A percentile compares a stretch with the other conserved stretches of the same genome.
phyloP scores from a whole-genome alignment of 2,329 filamentous ascomycete species.

The Diaporthe capsici region DNA sequence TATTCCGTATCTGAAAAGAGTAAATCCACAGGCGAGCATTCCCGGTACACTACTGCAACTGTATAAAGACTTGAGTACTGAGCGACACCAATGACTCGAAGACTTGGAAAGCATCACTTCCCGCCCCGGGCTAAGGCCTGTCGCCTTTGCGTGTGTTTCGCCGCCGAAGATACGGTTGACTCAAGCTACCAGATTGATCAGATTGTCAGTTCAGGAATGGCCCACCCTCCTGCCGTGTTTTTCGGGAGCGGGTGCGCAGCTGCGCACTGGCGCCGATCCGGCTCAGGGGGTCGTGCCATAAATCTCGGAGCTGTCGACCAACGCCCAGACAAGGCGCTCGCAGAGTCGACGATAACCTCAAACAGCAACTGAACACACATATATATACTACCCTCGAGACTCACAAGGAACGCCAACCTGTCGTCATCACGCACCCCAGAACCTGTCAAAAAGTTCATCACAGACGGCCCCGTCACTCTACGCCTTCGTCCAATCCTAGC shows the following conservation, averaged over 20 bases:
- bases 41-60: no score
- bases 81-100: constrained; percentile 10
- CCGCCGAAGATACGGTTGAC: background rate
- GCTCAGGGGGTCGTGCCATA: background rate
- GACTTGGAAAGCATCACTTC: background rate
- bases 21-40: background rate
- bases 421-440: background rate
- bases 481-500: background rate
- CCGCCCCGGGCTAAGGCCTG: no score
- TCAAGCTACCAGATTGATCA: background rate
- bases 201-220: background rate
- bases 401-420: rapidly evolving
- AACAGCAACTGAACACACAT: background rate
- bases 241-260: background rate
- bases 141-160: background rate
- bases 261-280: background rate
- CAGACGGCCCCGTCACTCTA: background rate
- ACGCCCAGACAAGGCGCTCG: background rate
- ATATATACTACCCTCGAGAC: background rate
- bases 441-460: background rate
- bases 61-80: background rate
- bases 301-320: background rate
- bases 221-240: background rate
- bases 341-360: no score
- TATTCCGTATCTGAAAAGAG: background rate